These are phyloP conservation scores for Triangularia setosa DNA, from an alignment of 2,329 filamentous ascomycete species.

Conservation along the genomic window DNA sequence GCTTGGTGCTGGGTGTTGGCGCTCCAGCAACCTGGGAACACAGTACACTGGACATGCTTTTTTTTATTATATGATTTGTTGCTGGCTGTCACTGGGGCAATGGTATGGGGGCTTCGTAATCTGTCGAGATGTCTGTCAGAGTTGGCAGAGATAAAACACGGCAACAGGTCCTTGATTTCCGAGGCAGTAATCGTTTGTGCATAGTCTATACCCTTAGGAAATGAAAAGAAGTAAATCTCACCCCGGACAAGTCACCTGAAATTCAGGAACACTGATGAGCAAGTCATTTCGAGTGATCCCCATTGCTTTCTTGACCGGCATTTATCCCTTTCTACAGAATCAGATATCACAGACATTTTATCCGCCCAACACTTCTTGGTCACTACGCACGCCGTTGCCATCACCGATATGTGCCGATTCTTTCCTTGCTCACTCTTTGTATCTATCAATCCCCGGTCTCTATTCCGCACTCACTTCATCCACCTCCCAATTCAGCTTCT, in stretches of 20 bases:
- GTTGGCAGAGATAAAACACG: too few species aligned
- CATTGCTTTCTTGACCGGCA: background rate
- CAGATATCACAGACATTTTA: background rate
- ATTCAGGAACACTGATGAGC: too few species aligned
- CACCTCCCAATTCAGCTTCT: background rate
- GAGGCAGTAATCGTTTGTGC: background rate
- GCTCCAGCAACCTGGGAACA: background rate
- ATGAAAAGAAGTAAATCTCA: background rate
- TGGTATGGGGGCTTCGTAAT: too few species aligned
- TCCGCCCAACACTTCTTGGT: too few species aligned
- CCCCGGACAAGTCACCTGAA: too few species aligned
- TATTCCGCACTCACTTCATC: background rate
- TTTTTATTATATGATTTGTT: background rate
- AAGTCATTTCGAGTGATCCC: too few species aligned
- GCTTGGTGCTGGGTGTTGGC: background rate
- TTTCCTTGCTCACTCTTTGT: too few species aligned
- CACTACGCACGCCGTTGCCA: too few species aligned
- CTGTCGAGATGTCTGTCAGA: too few species aligned
- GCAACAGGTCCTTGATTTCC: too few species aligned
- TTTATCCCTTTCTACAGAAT: background rate
- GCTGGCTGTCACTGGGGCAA: too few species aligned
- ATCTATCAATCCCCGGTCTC: background rate
- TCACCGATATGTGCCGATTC: too few species aligned
- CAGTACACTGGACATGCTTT: background rate
- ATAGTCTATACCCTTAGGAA: background rate